Conservation (phyloP, 805 yeast genomes). For the Yamadazyma sp. region DNA sequence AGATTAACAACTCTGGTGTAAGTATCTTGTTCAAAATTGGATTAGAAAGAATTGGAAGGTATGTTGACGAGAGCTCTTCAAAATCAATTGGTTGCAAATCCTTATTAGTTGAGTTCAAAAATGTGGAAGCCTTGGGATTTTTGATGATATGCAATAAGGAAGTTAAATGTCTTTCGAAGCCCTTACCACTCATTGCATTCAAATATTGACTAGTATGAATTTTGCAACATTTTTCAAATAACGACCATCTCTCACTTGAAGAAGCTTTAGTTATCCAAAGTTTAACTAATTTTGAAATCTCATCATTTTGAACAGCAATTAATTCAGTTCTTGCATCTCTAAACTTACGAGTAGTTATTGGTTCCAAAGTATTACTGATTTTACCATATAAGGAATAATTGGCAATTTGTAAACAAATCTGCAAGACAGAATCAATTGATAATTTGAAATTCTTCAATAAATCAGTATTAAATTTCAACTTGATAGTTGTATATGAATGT, state of each 20-base stretch:
- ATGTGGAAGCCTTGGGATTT: constrained; percentile 33
- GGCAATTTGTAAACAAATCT: constrained; percentile 50
- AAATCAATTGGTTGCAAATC: constrained; percentile 33
- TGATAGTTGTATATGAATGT: constrained; percentile 49
- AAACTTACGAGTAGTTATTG: constrained; percentile 66
- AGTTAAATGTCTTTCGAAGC: constrained; percentile 71
- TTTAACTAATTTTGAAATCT: constrained; percentile 52
- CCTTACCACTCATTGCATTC: constrained; percentile 57
- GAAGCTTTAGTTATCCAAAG: constrained; percentile 57
- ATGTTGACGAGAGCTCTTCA: constrained; percentile 6
- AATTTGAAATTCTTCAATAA: constrained; percentile 39
- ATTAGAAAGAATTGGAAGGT: constrained; percentile 33
- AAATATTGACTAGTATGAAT: constrained; percentile 48
- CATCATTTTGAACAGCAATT: constrained; percentile 59
- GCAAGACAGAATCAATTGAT: constrained; percentile 50
- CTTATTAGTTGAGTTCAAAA: constrained; percentile 40
- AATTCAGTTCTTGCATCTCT: constrained; percentile 68
- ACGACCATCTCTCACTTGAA: constrained; percentile 45
- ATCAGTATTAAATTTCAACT: constrained; percentile 32
- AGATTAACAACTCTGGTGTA: constrained; percentile 47
- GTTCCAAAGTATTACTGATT: constrained; percentile 48
- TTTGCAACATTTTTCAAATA: constrained; percentile 48
- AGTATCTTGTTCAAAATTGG: constrained; percentile 31
- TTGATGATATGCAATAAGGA: constrained; percentile 58
- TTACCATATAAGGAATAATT: constrained; percentile 55